Conservation (phyloP, 2,329 filamentous ascomycete genomes). For the Paracamarosporium sp. region DNA sequence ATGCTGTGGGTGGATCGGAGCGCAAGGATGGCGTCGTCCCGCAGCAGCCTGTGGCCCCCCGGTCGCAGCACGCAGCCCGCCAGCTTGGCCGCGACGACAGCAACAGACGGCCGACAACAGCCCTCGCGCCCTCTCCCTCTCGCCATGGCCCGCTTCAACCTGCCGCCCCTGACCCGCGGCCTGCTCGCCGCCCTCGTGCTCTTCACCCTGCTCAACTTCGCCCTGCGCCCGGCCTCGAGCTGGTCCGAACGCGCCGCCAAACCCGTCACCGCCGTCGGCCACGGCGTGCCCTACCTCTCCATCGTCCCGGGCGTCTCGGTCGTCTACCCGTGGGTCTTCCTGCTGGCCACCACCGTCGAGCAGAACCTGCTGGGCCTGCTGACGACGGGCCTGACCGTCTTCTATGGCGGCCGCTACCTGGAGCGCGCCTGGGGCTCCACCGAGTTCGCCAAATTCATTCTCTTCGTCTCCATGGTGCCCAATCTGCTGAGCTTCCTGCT, state of each 20-base stretch:
- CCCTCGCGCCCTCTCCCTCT: neutral
- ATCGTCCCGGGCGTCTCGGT: slow-evolving; percentile 84
- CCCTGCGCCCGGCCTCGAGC: slow-evolving; percentile 63
- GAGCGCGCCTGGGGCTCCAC: slow-evolving; percentile 94
- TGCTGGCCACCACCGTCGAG: slow-evolving; percentile 87
- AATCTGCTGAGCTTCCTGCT: slow-evolving; percentile 77
- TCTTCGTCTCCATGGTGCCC: slow-evolving; percentile 78
- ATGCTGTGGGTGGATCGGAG: neutral
- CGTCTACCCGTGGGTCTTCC: slow-evolving; percentile 90
- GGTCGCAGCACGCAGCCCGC: no score
- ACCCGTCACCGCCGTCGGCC: slow-evolving; percentile 55
- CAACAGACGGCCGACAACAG: no score
- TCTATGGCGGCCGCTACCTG: slow-evolving; percentile 92
- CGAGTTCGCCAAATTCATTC: slow-evolving; percentile 90
- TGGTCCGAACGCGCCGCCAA: slow-evolving; percentile 54
- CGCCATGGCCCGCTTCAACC: slow-evolving; percentile 82
- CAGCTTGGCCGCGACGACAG: no score
- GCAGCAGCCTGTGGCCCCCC: neutral
- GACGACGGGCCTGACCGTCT: slow-evolving; percentile 79
- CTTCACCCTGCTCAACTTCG: slow-evolving; percentile 82
- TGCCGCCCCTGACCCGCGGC: slow-evolving; percentile 87
- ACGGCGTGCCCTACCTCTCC: slow-evolving; percentile 84
- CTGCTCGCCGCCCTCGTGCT: slow-evolving; percentile 76
- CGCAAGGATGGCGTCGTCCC: neutral
- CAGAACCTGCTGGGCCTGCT: slow-evolving; percentile 87